Evolutionary conservation across 805 yeast genomes (phyloP).

Genomic region (Maudiozyma pseudohumilis): DNA sequence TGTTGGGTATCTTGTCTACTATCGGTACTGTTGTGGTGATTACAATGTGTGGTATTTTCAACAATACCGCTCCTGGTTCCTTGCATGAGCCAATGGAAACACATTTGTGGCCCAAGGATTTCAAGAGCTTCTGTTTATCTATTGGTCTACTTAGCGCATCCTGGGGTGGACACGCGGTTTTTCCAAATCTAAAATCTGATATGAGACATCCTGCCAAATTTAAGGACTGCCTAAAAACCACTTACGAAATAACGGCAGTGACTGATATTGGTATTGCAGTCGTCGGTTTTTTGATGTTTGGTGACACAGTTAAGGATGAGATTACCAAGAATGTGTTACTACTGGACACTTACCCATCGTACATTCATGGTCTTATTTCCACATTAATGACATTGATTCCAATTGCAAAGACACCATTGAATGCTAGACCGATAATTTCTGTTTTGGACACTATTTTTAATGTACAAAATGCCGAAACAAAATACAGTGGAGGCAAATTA

Average conservation of each 20-base stretch:
- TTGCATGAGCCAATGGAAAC: conserved; percentile 54
- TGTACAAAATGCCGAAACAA: conserved; percentile 17
- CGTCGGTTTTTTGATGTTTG: conserved; percentile 74
- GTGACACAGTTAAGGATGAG: conserved; percentile 55
- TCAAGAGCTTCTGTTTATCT: conserved; percentile 44
- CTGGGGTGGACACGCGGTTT: conserved; percentile 79
- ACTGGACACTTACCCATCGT: conserved; percentile 57
- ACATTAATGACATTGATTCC: conserved; percentile 73
- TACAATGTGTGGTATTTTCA: conserved; percentile 52
- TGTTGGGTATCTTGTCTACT: conserved; percentile 65
- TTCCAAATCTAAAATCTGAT: conserved; percentile 62
- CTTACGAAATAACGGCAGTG: conserved; percentile 50
- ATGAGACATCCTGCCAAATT: conserved; percentile 59
- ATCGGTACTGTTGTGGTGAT: conserved; percentile 52
- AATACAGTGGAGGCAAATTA: conserved; percentile 13
- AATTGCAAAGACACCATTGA: conserved; percentile 72
- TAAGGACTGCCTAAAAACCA: conserved; percentile 40
- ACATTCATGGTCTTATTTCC: conserved; percentile 50
- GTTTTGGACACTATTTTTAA: conserved; percentile 49
- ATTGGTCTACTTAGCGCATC: conserved; percentile 68
- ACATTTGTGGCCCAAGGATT: conserved; percentile 50
- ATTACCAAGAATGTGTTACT: conserved; percentile 65
- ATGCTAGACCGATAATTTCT: conserved; percentile 72
- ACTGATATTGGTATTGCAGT: conserved; percentile 58
- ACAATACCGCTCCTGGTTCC: conserved; percentile 63